Evolutionary conservation across 2,329 filamentous ascomycete species (phyloP), one percentile per base, ranked within the genome.

Genomic region (Colletotrichum sidae): DNA sequence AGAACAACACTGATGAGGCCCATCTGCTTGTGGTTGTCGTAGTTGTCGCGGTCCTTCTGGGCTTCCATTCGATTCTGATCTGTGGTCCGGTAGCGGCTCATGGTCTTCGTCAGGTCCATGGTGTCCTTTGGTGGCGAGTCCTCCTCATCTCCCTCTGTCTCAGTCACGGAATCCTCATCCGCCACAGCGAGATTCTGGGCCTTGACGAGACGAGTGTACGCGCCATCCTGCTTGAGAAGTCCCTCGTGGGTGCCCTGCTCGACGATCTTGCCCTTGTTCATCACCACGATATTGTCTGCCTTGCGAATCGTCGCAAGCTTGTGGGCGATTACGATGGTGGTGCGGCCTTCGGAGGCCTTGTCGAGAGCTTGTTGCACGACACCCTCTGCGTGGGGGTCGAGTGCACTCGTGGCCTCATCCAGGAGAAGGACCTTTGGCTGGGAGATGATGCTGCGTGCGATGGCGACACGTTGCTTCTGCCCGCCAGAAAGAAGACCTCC

Each of bases 261-360:
- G 2, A 87, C 75, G 4, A 88, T 82, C 37, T 78, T 73, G 0
- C 89, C 89, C 65, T 84, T 77, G 2, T 83, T 78, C 70, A 91
- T 77, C 2, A 91, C 88, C 3, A 90, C 77, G 38, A 91, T 90
- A 51, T 87, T 84, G 69, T 91, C 86, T 0, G 89, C 88, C 51
- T 85, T 79, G 65, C 81, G 81, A 55, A 88, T 85, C 0, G 85
- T 88, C 0, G 82, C 81, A 2, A 89, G 76, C 5, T 84, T 77
- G 74, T 89, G 86, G 0, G 89, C 88, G 55, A 91, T 88, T 8
- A 88, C 81, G 37, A 92, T 86, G 0, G 87, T 90, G 0, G 89
- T 91, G 5, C 88, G 79, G 41, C 83, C 81, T 46, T 79, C 75
- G 0, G 86, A 85, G 0, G 87, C 79, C 12, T 78, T 78, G 49